Evolutionary conservation across 169 alveolate species (phyloP).

Genomic region (Prorocentrum cordatum): DNA sequence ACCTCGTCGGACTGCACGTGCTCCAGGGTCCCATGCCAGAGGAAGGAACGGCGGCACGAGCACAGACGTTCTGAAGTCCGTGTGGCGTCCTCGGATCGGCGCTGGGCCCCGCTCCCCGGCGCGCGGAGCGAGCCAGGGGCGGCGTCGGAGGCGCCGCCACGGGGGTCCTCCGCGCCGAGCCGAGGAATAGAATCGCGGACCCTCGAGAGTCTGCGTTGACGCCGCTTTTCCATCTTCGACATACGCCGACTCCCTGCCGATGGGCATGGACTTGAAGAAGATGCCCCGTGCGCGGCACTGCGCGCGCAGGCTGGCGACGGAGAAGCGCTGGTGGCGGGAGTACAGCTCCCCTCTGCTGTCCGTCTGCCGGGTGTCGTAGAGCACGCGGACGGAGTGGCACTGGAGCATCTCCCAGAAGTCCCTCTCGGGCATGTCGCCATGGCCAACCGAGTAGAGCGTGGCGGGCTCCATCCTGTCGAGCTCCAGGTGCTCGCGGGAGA

Average conservation of each 20-base stretch:
- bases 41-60: no score
- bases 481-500: constrained; percentile 55
- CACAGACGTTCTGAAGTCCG: no score
- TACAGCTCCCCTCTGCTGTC: constrained; percentile 62
- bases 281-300: constrained; percentile 52
- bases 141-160: no score
- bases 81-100: no score
- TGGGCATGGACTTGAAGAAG: constrained; percentile 53
- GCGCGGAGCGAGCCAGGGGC: no score
- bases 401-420: constrained; percentile 58
- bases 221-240: no score
- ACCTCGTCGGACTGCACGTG: no score
- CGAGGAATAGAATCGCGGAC: no score
- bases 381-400: constrained; percentile 54
- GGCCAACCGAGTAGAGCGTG: constrained; percentile 45
- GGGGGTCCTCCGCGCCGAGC: no score
- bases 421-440: constrained; percentile 59
- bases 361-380: constrained; percentile 46
- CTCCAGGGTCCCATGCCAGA: no score
- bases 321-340: constrained; percentile 52
- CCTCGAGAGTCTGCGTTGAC: no score
- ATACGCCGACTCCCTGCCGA: constrained; percentile 44
- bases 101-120: no score
- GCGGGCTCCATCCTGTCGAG: constrained; percentile 42
- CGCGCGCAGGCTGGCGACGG: constrained; percentile 4